A percentile compares a stretch with the other conserved stretches of the same genome.
phyloP scores from a whole-genome alignment of 116 monocot genomes.

The Zostera marina region DNA sequence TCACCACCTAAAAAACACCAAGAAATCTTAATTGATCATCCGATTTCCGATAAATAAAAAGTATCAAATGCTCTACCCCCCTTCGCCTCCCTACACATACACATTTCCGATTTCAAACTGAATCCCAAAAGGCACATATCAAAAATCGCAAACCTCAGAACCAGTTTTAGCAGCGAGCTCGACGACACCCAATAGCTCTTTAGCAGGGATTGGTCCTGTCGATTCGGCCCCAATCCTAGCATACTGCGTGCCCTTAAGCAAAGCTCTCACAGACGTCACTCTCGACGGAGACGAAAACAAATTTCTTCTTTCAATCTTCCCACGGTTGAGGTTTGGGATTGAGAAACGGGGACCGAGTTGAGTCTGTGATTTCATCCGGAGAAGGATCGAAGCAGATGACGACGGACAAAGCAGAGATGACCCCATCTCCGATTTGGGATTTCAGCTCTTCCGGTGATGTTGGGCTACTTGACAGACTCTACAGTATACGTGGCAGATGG shows the following conservation, averaged over 20 bases:
- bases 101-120: no score
- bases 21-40: neutral
- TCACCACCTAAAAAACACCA: constrained; percentile 48
- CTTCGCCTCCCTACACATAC: no score
- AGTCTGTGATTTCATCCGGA: neutral
- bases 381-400: neutral
- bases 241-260: constrained; percentile 24
- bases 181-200: constrained; percentile 64
- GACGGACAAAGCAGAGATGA: constrained; percentile 2
- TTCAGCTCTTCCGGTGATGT: neutral
- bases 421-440: neutral
- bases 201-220: constrained; percentile 56
- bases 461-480: no score
- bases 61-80: neutral
- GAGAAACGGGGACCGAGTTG: neutral
- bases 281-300: neutral
- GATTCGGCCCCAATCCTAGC: constrained; percentile 50
- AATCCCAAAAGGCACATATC: neutral
- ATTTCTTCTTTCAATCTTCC: neutral
- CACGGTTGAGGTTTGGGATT: constrained; percentile 1
- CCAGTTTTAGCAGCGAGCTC: constrained; percentile 70
- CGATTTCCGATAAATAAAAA: neutral
- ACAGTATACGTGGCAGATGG: no score
- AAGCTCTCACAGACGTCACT: constrained; percentile 6
- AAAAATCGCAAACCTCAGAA: constrained; percentile 37